phyloP scores from a whole-genome alignment of 208 protist genomes.

The Herpetomonas samuelpessoai region DNA sequence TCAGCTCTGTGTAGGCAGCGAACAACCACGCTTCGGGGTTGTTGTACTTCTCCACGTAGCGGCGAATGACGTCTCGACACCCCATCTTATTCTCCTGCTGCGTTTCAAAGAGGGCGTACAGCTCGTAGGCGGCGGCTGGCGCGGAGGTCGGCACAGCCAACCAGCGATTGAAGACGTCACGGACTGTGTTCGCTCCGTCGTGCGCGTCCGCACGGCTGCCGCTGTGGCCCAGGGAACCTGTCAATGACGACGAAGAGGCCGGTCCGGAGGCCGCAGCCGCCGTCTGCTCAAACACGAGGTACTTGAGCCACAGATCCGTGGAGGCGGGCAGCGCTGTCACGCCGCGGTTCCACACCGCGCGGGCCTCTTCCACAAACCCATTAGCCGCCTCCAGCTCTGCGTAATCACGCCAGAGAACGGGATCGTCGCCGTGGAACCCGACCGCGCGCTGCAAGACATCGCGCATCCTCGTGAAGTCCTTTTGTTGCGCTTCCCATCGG shows the following conservation, averaged over 20 bases:
- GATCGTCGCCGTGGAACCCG: constrained; percentile 88
- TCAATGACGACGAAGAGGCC: constrained; percentile 9
- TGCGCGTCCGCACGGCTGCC: not conserved
- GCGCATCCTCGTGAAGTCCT: constrained; percentile 94
- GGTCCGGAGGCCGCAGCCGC: constrained; percentile 83
- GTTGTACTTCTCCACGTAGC: constrained; percentile 69
- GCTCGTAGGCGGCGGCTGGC: constrained; percentile 86
- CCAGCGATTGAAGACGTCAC: constrained; percentile 97
- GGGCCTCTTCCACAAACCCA: constrained; percentile 96
- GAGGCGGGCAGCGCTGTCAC: constrained; percentile 94
- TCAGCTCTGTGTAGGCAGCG: constrained; percentile 84
- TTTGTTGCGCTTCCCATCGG: constrained; percentile 96
- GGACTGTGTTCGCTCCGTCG: constrained; percentile 14
- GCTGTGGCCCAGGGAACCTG: not conserved
- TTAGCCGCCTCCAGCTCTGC: constrained; percentile 98
- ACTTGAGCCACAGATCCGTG: constrained; percentile 97
- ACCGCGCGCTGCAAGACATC: constrained; percentile 96
- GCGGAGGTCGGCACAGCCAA: constrained; percentile 75
- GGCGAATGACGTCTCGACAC: constrained; percentile 54
- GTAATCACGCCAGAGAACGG: constrained; percentile 96
- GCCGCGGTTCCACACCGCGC: constrained; percentile 97
- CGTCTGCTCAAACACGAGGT: constrained; percentile 96
- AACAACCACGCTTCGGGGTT: constrained; percentile 83
- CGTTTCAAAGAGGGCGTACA: constrained; percentile 94
- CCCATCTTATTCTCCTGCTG: constrained; percentile 21